These are phyloP conservation scores for Nakazawaea laoshanensis DNA, from an alignment of 805 yeast species.

Conservation along the genomic window DNA sequence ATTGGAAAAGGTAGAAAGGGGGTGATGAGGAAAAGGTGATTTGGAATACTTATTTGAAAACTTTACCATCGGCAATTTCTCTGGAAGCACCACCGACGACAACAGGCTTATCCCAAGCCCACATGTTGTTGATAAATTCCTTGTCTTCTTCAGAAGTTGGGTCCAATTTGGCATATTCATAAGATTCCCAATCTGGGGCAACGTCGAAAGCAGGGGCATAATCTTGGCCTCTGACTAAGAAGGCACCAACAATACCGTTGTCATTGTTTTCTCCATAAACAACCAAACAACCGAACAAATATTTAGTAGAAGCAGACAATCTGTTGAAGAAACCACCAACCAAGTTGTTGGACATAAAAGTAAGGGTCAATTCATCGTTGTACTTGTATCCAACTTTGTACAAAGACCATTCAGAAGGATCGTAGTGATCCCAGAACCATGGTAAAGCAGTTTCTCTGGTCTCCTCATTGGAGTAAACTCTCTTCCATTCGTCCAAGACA, in stretches of 20 bases:
- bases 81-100: slow-evolving; percentile 59
- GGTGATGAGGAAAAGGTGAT: too few species aligned
- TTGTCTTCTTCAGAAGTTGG: slow-evolving; percentile 57
- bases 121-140: slow-evolving; percentile 68
- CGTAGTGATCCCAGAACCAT: slow-evolving; percentile 89
- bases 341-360: slow-evolving; percentile 90
- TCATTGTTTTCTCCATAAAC: slow-evolving; percentile 91
- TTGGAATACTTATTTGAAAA: slow-evolving; percentile 63
- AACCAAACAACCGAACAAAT: slow-evolving; percentile 76
- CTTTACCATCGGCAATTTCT: slow-evolving; percentile 88
- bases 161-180: slow-evolving; percentile 67
- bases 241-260: slow-evolving; percentile 85
- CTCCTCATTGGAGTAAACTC: slow-evolving; percentile 84
- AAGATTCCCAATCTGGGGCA: slow-evolving; percentile 95
- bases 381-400: slow-evolving; percentile 88
- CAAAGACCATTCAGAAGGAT: slow-evolving; percentile 79
- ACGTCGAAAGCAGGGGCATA: slow-evolving; percentile 76
- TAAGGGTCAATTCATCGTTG: slow-evolving; percentile 84
- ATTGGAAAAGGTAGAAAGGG: too few species aligned
- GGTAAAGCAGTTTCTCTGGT: slow-evolving; percentile 82
- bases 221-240: slow-evolving; percentile 84
- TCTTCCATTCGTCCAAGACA: slow-evolving; percentile 81
- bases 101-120: slow-evolving; percentile 92
- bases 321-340: slow-evolving; percentile 91
- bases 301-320: slow-evolving; percentile 74